A percentile compares a stretch with the other conserved stretches of the same genome.
phyloP scores from a whole-genome alignment of 495 filamentous ascomycete genomes.

The Evernia prunastri region DNA sequence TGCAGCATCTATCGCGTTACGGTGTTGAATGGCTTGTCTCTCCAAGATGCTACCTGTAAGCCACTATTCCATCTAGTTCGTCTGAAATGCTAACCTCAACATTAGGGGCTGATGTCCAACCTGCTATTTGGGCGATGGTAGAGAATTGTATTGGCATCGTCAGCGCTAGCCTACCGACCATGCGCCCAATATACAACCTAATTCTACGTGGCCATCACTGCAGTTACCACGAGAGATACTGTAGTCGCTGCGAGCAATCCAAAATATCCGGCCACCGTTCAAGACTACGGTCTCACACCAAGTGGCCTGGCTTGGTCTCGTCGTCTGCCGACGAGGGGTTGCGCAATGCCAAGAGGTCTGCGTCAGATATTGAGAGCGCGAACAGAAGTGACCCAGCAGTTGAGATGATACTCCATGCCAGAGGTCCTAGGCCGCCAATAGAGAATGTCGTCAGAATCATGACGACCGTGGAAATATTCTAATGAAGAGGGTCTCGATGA shows the following conservation, averaged over 20 bases:
- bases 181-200: constrained; percentile 10
- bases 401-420: background rate
- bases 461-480: background rate
- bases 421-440: background rate
- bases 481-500: too few relatives aligned
- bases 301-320: background rate
- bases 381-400: background rate
- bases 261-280: background rate
- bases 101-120: constrained; percentile 2
- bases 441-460: background rate
- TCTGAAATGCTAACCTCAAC: background rate
- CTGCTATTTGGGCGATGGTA: background rate
- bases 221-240: background rate
- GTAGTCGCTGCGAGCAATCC: constrained; percentile 3
- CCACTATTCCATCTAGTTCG: background rate
- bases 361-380: background rate
- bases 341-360: background rate
- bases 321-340: background rate
- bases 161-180: constrained; percentile 9
- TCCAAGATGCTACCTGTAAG: background rate
- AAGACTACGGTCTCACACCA: background rate
- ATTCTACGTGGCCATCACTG: constrained; percentile 5
- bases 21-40: background rate
- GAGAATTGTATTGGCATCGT: constrained; percentile 5
- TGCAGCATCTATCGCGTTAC: constrained; percentile 2